Evolutionary conservation across 2,329 filamentous ascomycete species (phyloP).

Genomic region (Aureobasidium musti): DNA sequence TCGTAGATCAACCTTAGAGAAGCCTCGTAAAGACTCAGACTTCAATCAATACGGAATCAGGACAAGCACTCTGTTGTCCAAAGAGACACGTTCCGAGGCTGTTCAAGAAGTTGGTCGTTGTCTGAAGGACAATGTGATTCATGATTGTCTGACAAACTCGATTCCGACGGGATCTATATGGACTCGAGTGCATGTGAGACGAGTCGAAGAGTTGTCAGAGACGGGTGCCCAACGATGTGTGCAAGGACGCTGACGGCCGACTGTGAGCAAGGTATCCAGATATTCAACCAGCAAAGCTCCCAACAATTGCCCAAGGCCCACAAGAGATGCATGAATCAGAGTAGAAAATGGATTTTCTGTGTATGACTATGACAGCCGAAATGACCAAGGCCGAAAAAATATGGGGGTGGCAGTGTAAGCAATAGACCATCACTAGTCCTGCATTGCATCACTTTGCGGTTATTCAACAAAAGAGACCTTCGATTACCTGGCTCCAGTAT

Average conservation of each 20-base stretch:
- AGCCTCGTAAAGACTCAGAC: not conserved
- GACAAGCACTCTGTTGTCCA: too few species aligned
- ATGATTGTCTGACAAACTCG: not conserved
- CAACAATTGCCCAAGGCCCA: not conserved
- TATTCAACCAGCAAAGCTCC: not conserved
- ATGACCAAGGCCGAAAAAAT: slow-evolving; percentile 12
- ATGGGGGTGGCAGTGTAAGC: slow-evolving; percentile 21
- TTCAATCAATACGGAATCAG: not conserved
- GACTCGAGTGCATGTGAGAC: too few species aligned
- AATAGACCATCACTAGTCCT: slow-evolving; percentile 16
- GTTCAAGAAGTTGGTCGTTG: too few species aligned
- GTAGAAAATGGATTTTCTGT: not conserved
- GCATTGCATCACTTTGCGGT: slow-evolving; percentile 19
- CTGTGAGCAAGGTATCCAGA: not conserved
- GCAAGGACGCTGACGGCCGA: not conserved
- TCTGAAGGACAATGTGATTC: not conserved
- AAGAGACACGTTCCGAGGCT: not conserved
- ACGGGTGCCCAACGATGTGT: not conserved
- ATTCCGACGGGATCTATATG: not conserved
- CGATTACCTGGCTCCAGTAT: not conserved
- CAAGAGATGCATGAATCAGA: not conserved
- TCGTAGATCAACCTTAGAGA: not conserved
- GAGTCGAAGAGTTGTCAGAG: not conserved
- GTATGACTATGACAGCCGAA: not conserved
- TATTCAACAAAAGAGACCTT: slow-evolving; percentile 1